Base-by-base conservation (phyloP, 257 asterid species). In the Haberlea rhodopensis region DNA sequence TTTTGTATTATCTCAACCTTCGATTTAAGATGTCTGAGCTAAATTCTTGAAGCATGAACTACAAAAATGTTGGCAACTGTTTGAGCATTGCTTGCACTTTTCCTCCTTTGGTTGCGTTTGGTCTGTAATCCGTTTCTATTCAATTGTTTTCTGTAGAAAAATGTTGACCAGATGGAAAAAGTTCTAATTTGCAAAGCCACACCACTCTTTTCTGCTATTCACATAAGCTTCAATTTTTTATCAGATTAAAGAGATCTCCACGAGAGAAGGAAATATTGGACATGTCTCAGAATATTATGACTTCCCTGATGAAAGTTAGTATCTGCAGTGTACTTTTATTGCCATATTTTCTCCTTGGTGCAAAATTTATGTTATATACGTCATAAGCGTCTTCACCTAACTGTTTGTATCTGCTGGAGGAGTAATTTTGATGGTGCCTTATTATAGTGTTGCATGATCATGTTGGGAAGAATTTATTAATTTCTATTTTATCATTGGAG, bases 251-350 rank as follows among this genome's bases (percentile, higher is more conserved):
- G 62, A 70, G 53, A 79, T 63, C 62, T 57, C 40, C 40, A 0
- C 16, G 70, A 74, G 18, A 51, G 60, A 51, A 3, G 81, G 76
- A 29, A 45, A 34, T 7, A 13, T 49, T 49, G 29, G 22, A 25
- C 59, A 64, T 67, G 18, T 40, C 55, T 62, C 84, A 73, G 72
- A 79, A 28, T 89, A 85, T 66, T 63, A 62, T 20, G 91, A 85
- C 74, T 89, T 65, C 71, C 84, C 86, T 6, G 97, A 83, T 45
- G 89, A 83, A 60, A 59, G 97, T 87, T 76, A 81, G 87, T 81
- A 8, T 49, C 65, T 40, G 23, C 19, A 37, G 23, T 62, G 57
- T 46, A 53, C 59, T 68, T 25, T 31, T 31, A 22, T 54, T 51
- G 53, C 19, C 53, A 23, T 32, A 7, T 18, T 23, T 48, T 31